Evolutionary conservation across 148 eudicot genomes (phyloP), one percentile per base, ranked within the genome.

Genomic region (Camellia lanceoleosa): DNA sequence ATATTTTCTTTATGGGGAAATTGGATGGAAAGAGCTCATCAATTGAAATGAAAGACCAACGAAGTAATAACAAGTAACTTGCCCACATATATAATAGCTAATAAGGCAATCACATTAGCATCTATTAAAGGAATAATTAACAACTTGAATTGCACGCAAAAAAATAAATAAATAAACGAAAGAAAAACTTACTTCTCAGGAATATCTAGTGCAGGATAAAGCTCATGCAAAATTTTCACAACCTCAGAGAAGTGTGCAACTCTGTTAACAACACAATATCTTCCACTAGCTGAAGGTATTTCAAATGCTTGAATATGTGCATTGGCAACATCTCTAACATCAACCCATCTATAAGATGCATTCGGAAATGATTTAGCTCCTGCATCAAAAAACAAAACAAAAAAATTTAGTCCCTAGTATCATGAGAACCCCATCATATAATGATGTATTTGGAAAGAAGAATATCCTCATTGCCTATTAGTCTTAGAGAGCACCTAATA

Each of bases 251-350:
- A 73, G 68, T 77, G 83, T 3, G 71, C 71, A 70, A 74, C 74
- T 49, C 71, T 80, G 58, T 71, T 86, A 42, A 84, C 89, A 47
- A 89, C 60, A 58, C 83, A 78, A 38, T 87, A 87, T 76, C 89
- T 85, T 54, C 91, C 91, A 76, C 58, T 59, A 4, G 89, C 91
- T 5, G 84, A 85, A 64, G 85, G 77, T 52, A 46, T 81, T 77
- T 88, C 91, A 42, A 75, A 84, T 78, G 91, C 91, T 59, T 30
- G 82, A 63, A 86, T 81, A 71, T 88, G 91, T 14, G 87, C 89
- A 43, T 75, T 38, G 11, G 82, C 84, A 44, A 86, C 89, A 79
- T 88, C 89, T 51, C 84, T 79, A 16, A 86, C 82, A 80, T 88
- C 83, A 60, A 88, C 86, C 82, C 80, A 84, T 16, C 71, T 76